Evolutionary conservation across 192 early-diverging fungal species (phyloP).

Genomic region (Gigaspora rosea): DNA sequence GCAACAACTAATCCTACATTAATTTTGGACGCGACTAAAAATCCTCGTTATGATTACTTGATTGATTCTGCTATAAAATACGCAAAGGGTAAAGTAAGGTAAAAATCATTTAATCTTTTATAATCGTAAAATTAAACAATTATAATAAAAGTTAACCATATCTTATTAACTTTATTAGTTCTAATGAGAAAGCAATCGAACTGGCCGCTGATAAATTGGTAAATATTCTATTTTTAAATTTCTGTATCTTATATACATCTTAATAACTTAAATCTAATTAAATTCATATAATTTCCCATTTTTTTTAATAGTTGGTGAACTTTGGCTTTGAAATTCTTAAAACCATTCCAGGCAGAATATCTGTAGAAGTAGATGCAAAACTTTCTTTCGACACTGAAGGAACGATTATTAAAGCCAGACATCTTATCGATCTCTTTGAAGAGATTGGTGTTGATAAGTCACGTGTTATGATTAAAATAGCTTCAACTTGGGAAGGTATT

Average conservation of each 20-base stretch:
- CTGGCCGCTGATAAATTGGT: slow-evolving; percentile 89
- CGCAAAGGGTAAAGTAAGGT: slow-evolving; percentile 68
- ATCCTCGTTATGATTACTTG: slow-evolving; percentile 82
- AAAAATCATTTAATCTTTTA: slow-evolving; percentile 24
- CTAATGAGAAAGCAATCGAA: slow-evolving; percentile 74
- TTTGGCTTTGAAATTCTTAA: slow-evolving; percentile 66
- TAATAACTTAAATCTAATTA: background rate
- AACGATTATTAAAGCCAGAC: slow-evolving; percentile 88
- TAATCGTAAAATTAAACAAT: background rate
- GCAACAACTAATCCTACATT: slow-evolving; percentile 99
- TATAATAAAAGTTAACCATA: too few relatives aligned
- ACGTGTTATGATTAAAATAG: slow-evolving; percentile 97
- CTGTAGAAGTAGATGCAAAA: background rate
- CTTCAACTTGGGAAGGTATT: slow-evolving; percentile 99
- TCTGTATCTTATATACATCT: background rate
- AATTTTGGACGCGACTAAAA: slow-evolving; percentile 89
- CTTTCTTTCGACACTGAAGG: background rate
- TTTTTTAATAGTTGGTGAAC: slow-evolving; percentile 72
- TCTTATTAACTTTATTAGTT: slow-evolving; percentile 36
- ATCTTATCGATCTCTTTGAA: slow-evolving; percentile 89
- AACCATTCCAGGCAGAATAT: background rate
- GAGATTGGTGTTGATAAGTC: slow-evolving; percentile 87
- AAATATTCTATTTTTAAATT: background rate
- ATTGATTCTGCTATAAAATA: slow-evolving; percentile 89
- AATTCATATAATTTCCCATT: slow-evolving; percentile 12